A percentile compares a stretch with the other conserved stretches of the same genome.
Conservation (phyloP, 208 protist genomes). For the Leptomonas pyrrhocoris region DNA sequence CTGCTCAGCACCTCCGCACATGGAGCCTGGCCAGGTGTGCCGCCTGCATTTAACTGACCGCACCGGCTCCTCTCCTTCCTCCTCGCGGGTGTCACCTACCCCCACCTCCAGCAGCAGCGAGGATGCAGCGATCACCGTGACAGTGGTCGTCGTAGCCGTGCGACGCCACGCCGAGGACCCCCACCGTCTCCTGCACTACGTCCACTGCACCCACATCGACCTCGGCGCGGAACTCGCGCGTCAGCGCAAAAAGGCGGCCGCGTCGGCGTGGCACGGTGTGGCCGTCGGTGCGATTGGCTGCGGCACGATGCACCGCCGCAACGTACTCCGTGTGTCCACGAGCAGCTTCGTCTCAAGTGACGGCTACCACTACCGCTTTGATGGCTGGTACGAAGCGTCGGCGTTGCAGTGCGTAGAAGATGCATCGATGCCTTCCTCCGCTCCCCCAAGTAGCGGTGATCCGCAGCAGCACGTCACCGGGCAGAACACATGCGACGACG, state of each 20-base stretch:
- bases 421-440: too few species aligned
- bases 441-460: too few species aligned
- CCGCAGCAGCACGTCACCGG: background rate
- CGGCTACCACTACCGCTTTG: constrained; percentile 70
- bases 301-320: constrained; percentile 33
- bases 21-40: constrained; percentile 50
- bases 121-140: constrained; percentile 28
- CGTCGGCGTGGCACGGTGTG: constrained; percentile 30
- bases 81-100: background rate
- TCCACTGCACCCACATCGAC: constrained; percentile 52
- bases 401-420: background rate
- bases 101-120: background rate
- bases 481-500: background rate
- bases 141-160: constrained; percentile 43
- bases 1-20: too few species aligned
- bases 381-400: constrained; percentile 70
- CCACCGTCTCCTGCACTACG: constrained; percentile 52
- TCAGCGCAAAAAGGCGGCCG: constrained; percentile 16
- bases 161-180: constrained; percentile 57
- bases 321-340: constrained; percentile 29
- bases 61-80: background rate
- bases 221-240: constrained; percentile 22
- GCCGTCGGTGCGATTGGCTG: constrained; percentile 13
- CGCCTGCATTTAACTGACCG: constrained; percentile 22
- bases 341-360: constrained; percentile 43